These are phyloP conservation scores for Nevesoporus exiguus DNA, from an alignment of 768 basidiomycete species.

Conservation along the genomic window DNA sequence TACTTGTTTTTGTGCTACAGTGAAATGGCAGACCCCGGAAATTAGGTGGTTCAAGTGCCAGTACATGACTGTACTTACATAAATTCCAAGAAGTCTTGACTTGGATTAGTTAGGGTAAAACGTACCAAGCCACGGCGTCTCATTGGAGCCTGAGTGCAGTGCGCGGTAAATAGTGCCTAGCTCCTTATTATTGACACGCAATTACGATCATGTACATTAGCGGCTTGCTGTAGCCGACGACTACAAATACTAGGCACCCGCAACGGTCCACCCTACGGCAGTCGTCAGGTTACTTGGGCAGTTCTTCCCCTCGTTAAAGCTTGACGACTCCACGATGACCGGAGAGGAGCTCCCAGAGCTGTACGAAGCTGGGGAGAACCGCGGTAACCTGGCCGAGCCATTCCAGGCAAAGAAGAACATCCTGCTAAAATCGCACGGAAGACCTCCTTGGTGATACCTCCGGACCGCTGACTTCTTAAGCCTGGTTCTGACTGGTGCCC, in stretches of 20 bases:
- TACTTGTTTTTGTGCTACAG: too few species aligned
- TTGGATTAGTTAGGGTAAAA: neutral
- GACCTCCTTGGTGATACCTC: conserved; percentile 69
- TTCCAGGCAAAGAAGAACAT: conserved; percentile 59
- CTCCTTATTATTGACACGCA: neutral
- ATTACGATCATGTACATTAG: conserved; percentile 4
- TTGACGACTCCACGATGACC: conserved; percentile 16
- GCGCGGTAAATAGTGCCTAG: conserved; percentile 1
- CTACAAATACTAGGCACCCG: conserved; percentile 27
- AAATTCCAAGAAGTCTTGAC: neutral
- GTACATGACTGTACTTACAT: too few species aligned
- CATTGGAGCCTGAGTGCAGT: neutral
- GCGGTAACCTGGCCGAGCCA: conserved; percentile 13
- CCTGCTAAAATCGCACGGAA: conserved; percentile 77
- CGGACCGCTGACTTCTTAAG: conserved; percentile 2
- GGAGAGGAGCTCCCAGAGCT: conserved; percentile 27
- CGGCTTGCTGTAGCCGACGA: conserved; percentile 25
- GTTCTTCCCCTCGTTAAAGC: conserved; percentile 1
- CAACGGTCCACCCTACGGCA: neutral
- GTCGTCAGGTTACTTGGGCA: neutral
- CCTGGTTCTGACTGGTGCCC: conserved; percentile 11
- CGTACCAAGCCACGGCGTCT: neutral
- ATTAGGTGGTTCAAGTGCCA: too few species aligned
- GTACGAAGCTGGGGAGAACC: conserved; percentile 21
- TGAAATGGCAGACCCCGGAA: too few species aligned